Base-by-base conservation (phyloP, 139 green algal genomes). In the Picochlorum sp. region DNA sequence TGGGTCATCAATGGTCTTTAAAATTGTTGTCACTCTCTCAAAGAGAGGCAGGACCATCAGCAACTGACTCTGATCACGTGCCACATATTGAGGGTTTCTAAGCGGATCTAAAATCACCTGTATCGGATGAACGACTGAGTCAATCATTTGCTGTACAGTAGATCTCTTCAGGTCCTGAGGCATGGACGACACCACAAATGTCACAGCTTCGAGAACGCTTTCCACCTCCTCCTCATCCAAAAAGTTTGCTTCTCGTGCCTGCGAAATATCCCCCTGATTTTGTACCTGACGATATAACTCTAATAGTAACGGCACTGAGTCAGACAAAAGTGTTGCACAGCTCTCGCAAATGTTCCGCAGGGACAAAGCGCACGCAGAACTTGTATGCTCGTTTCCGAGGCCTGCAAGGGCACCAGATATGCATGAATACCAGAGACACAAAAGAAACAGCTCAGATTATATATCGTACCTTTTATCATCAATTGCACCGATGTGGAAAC, bases 11-110 rank as follows among this genome's bases (percentile, higher is more conserved):
- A 79, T 67, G 13, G 14, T 54, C 56, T 69, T 71, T 57, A 91
- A 85, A 49, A 91, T 68, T 49, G 73, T 79, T 23, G 81, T 77
- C 4, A 90, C 50, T 8, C 85, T 67, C 52, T 91, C 85, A 41
- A 86, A 57, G 26, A 89, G 64, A 14, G 81, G 73, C 44, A 85
- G 51, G 5, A 87, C 65, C 24, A 69, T 54, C 13, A 18, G 4
- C 34, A 77, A 34, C 37, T 51, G 54, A n/a, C 11, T 45, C 3
- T 30, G 41, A n/a, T 30, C 24, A 52, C 34, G 45, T 28, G 32
- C 34, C 11, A n/a, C 23, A 4, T 16, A 21, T 18, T 38, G 37
- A 38, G 49, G 38, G 0, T 23, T 47, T 54, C n/a, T 61, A 61
- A 11, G n/a, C 23, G 26, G 66, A 23, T 30, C 6, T 38, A 61